A percentile compares a stretch with the other conserved stretches of the same genome.
Evolutionary conservation across 1,284 basidiomycete genomes (phyloP).

Genomic region (Inonotus obliquus): DNA sequence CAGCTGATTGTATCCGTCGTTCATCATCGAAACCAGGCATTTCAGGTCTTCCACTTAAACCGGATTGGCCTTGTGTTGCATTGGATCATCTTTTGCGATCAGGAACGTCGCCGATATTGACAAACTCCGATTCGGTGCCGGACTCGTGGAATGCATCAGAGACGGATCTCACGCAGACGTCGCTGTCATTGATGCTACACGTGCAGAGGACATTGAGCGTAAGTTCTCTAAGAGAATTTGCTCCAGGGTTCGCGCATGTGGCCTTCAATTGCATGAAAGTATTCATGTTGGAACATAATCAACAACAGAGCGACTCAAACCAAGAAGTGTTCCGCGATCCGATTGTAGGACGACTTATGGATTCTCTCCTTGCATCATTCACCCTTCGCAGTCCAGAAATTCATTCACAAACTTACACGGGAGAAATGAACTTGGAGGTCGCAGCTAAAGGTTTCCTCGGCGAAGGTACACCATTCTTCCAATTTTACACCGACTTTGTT

Average conservation of each 20-base stretch:
- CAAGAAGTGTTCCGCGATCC: slow-evolving; percentile 71
- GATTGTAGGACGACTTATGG: slow-evolving; percentile 55
- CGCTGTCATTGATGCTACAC: slow-evolving; percentile 51
- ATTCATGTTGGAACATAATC: slow-evolving; percentile 89
- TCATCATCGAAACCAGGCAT: slow-evolving; percentile 21
- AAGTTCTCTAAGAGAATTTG: slow-evolving; percentile 33
- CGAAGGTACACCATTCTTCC: slow-evolving; percentile 76
- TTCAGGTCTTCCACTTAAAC: slow-evolving; percentile 58
- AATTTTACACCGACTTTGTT: slow-evolving; percentile 91
- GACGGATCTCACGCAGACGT: slow-evolving; percentile 68
- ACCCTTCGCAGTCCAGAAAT: slow-evolving; percentile 32
- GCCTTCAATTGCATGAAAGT: slow-evolving; percentile 86
- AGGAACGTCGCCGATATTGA: slow-evolving; percentile 69
- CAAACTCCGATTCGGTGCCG: slow-evolving; percentile 45
- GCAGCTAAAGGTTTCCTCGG: slow-evolving; percentile 63
- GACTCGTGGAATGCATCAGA: slow-evolving; percentile 78
- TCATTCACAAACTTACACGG: neutral
- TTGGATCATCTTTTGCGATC: slow-evolving; percentile 82
- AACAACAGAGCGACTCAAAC: slow-evolving; percentile 45
- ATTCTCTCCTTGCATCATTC: slow-evolving; percentile 53
- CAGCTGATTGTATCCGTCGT: slow-evolving; percentile 32
- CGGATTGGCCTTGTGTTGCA: slow-evolving; percentile 72
- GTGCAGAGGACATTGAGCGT: slow-evolving; percentile 19
- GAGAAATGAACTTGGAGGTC: slow-evolving; percentile 45
- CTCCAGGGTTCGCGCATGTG: slow-evolving; percentile 48